Conservation (phyloP, 169 alveolate genomes). For the Cryptosporidium felis region DNA sequence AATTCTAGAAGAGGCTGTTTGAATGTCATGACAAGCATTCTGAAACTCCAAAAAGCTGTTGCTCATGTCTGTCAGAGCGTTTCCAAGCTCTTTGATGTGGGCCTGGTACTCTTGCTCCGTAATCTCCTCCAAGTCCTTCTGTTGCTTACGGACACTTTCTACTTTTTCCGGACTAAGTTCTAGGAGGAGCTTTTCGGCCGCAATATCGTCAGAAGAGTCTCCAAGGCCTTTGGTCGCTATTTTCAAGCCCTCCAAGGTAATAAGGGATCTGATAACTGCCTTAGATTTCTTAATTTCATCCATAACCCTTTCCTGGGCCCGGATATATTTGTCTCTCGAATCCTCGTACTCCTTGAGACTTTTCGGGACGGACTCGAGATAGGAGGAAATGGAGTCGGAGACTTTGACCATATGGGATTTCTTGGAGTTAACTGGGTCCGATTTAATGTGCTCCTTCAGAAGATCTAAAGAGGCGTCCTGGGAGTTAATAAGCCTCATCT, state of each 20-base stretch:
- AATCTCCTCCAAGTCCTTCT: not conserved
- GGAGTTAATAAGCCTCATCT: not conserved
- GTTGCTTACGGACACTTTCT: not conserved
- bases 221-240: not conserved
- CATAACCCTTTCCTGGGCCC: not conserved
- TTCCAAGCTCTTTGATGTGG: not conserved
- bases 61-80: not conserved
- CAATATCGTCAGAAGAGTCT: too few species aligned
- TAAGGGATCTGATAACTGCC: not conserved
- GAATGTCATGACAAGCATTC: not conserved
- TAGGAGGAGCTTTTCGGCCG: too few species aligned
- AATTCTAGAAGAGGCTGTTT: not conserved
- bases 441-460: not conserved
- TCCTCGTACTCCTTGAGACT: slow-evolving; percentile 22
- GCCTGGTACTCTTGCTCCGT: not conserved
- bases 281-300: slow-evolving; percentile 21
- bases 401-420: too few species aligned
- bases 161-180: not conserved
- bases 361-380: too few species aligned
- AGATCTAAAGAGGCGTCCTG: not conserved
- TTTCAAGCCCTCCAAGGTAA: not conserved
- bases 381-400: too few species aligned
- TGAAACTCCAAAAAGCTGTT: not conserved
- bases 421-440: too few species aligned
- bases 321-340: slow-evolving; percentile 4